These are phyloP conservation scores for Colletotrichum destructivum DNA, from an alignment of 2,329 filamentous ascomycete genomes.

Conservation along the genomic window DNA sequence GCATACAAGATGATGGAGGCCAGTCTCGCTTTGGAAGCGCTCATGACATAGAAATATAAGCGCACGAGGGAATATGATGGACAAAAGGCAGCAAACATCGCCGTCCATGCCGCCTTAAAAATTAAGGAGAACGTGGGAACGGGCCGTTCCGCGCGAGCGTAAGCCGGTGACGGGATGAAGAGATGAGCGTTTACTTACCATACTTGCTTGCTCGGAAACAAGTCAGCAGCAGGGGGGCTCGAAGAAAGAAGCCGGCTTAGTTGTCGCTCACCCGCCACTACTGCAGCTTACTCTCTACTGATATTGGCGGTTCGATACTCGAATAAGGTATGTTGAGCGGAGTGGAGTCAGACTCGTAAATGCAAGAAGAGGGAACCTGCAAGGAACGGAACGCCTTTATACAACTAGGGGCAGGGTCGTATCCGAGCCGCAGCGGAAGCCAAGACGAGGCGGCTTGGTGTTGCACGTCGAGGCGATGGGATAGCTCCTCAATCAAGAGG, in stretches of 20 bases:
- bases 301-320: neutral
- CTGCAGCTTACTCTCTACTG: constrained; percentile 21
- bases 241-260: neutral
- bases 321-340: neutral
- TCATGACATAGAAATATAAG: neutral
- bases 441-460: constrained; percentile 30
- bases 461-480: constrained; percentile 11
- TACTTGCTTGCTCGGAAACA: constrained; percentile 30
- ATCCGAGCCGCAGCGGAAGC: constrained; percentile 12
- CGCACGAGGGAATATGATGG: neutral
- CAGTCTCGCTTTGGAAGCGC: neutral
- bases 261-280: constrained; percentile 14
- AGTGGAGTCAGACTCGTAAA: neutral
- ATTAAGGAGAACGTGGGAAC: neutral
- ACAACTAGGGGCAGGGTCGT: neutral
- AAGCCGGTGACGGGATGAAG: neutral
- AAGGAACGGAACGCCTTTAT: constrained; percentile 30
- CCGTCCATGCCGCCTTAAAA: no score
- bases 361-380: constrained; percentile 10
- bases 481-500: neutral
- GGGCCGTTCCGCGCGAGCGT: constrained; percentile 7
- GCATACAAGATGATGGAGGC: neutral
- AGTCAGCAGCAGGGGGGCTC: constrained; percentile 34
- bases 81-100: neutral
- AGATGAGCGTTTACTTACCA: constrained; percentile 25